phyloP scores from a whole-genome alignment of 225 moss, liverwort and hornwort genomes.

The Climacium dendroides region DNA sequence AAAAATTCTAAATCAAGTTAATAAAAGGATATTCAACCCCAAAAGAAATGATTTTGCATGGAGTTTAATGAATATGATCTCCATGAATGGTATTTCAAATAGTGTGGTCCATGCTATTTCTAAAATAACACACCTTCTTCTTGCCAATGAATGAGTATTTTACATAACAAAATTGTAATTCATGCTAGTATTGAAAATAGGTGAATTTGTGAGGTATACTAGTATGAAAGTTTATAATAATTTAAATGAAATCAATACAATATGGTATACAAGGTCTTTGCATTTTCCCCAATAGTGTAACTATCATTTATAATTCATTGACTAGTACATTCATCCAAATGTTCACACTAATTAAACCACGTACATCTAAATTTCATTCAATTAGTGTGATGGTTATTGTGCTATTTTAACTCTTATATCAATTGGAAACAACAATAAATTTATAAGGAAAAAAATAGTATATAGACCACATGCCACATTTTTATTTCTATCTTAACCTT shows the following conservation, averaged over 20 bases:
- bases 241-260: not conserved
- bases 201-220: not conserved
- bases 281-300: not conserved
- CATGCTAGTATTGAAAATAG: not conserved
- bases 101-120: not conserved
- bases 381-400: not conserved
- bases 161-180: not conserved
- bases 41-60: no score
- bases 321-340: not conserved
- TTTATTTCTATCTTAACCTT: no score
- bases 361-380: not conserved
- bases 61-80: no score
- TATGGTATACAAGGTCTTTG: not conserved
- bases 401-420: not conserved
- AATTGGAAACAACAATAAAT: not conserved
- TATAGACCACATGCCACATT: not conserved
- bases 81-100: not conserved
- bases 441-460: not conserved
- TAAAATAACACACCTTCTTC: not conserved
- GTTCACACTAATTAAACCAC: not conserved
- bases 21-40: no score
- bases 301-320: rapidly evolving
- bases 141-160: not conserved
- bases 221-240: rapidly evolving
- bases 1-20: no score